A percentile compares a stretch with the other conserved stretches of the same genome.
Evolutionary conservation across 78 protist species (phyloP).

Genomic region (Bodo saltans): DNA sequence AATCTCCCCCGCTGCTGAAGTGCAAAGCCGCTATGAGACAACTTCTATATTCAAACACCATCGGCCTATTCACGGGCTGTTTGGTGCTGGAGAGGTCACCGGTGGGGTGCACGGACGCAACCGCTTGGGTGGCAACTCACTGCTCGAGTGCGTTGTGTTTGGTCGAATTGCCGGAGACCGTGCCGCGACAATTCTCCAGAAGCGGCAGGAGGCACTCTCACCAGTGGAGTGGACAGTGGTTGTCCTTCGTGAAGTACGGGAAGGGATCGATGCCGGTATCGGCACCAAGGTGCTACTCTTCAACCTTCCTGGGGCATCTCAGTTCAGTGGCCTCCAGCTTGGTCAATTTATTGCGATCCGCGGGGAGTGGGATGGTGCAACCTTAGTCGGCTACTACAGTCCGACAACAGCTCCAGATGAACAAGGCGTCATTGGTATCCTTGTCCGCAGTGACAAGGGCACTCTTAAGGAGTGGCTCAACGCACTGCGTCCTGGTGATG

Average conservation of each 20-base stretch:
- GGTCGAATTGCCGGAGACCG: conserved; percentile 50
- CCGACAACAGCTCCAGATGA: conserved; percentile 12
- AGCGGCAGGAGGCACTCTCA: neutral
- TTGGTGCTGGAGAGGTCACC: conserved; percentile 77
- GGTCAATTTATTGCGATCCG: conserved; percentile 19
- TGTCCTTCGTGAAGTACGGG: neutral
- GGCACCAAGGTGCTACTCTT: neutral
- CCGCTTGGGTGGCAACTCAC: conserved; percentile 75
- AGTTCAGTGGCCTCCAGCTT: conserved; percentile 3
- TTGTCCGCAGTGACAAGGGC: neutral
- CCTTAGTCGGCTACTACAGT: conserved; percentile 11
- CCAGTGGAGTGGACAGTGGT: neutral
- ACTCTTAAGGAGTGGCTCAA: neutral
- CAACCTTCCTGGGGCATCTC: neutral
- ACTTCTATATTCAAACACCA: no score
- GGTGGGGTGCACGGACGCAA: conserved; percentile 83
- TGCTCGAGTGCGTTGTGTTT: conserved; percentile 71
- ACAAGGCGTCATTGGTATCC: neutral
- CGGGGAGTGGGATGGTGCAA: neutral
- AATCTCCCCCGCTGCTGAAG: conserved; percentile 32
- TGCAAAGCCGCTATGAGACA: no score
- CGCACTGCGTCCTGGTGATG: conserved; percentile 2
- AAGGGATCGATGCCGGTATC: neutral
- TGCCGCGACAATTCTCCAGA: neutral
- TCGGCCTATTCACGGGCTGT: conserved; percentile 55